Evolutionary conservation across 225 moss, liverwort and hornwort species (phyloP).

Genomic region (Thuidium tamariscinum): DNA sequence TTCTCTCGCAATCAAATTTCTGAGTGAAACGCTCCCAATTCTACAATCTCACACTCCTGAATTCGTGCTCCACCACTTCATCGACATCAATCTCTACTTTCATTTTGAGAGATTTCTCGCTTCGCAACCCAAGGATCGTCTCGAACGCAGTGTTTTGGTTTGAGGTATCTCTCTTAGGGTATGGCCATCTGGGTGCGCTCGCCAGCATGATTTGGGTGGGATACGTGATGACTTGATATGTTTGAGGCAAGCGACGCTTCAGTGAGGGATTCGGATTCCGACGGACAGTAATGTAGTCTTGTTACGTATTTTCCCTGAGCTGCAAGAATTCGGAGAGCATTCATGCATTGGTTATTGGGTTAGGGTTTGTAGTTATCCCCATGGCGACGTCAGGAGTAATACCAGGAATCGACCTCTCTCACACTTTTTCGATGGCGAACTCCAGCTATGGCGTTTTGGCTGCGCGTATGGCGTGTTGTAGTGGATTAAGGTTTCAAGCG

Average conservation of each 20-base stretch:
- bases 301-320: background rate
- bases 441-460: background rate
- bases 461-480: background rate
- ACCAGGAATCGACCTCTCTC: slow-evolving; percentile 3
- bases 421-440: background rate
- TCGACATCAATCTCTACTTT: background rate
- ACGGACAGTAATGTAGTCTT: background rate
- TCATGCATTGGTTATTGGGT: background rate
- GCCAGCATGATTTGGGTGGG: background rate
- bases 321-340: background rate
- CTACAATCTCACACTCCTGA: background rate
- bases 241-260: background rate
- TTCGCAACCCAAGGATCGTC: background rate
- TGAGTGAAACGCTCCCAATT: background rate
- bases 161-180: background rate
- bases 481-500: background rate
- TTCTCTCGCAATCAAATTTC: background rate
- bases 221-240: background rate
- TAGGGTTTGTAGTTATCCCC: background rate
- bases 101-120: background rate
- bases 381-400: background rate
- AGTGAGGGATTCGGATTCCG: background rate
- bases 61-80: background rate
- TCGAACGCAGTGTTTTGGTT: background rate
- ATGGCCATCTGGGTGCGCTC: background rate